Percentiles rank a stretch among this genome's conserved stretches.
Conservation (phyloP, 345 rosid species). For the Ceriops zippeliana region DNA sequence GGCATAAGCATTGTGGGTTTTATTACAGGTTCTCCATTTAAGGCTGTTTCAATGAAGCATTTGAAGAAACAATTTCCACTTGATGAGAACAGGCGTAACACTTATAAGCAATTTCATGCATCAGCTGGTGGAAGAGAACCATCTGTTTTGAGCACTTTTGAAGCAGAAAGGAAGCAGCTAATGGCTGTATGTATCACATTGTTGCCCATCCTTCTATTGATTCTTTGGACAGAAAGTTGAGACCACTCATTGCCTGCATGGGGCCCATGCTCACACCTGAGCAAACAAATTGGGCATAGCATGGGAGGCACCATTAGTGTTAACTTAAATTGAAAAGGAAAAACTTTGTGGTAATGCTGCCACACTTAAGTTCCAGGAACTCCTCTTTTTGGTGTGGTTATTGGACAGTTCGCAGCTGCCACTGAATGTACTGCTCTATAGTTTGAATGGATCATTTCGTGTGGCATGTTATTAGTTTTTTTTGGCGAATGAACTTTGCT, state of each 20-base stretch:
- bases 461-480: not conserved
- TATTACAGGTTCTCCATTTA: conserved; percentile 17
- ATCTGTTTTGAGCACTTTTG: conserved; percentile 26
- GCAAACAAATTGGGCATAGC: not conserved
- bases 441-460: conserved; percentile 8
- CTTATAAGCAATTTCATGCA: conserved; percentile 20
- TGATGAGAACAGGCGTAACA: conserved; percentile 29
- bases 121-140: conserved; percentile 21
- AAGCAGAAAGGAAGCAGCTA: conserved; percentile 36
- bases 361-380: no score
- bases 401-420: not conserved
- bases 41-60: conserved; percentile 15
- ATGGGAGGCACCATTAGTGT: not conserved
- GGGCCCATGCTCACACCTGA: not conserved
- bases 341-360: no score
- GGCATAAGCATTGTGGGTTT: conserved; percentile 9
- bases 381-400: not conserved
- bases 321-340: not conserved
- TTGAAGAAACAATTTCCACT: conserved; percentile 15
- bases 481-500: conserved; percentile 21
- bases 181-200: conserved; percentile 29
- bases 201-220: conserved; percentile 11
- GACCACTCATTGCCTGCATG: not conserved
- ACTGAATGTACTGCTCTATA: conserved; percentile 7
- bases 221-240: conserved; percentile 13